Conservation (phyloP, 257 asterid genomes). For the Plantago ovata region DNA sequence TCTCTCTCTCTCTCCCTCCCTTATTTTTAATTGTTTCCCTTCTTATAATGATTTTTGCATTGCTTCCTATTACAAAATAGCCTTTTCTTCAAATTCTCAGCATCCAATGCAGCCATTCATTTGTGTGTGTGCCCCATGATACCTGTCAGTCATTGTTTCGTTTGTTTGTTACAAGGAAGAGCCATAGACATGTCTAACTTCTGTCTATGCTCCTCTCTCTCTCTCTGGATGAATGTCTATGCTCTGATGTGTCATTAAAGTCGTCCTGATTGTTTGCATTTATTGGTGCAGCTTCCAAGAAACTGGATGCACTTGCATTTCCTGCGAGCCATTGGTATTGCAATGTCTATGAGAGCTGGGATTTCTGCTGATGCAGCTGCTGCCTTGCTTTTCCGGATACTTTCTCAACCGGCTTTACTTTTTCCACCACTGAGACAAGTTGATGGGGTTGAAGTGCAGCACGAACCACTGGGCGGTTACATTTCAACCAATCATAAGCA, state of each 20-base stretch:
- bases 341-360: conserved; percentile 99
- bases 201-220: no score
- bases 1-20: no score
- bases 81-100: no score
- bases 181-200: no score
- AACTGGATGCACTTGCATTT: conserved; percentile 99
- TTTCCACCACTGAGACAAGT: conserved; percentile 94
- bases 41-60: no score
- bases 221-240: background rate
- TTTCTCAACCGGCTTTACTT: conserved; percentile 94
- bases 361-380: conserved; percentile 98
- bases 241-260: conserved; percentile 2
- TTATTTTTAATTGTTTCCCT: no score
- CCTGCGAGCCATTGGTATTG: conserved; percentile 93
- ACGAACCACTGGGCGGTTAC: conserved; percentile 51
- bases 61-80: no score
- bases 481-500: conserved; percentile 59
- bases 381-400: conserved; percentile 94
- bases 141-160: no score
- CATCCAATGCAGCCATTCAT: no score
- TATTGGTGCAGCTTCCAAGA: conserved; percentile 77
- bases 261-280: conserved; percentile 28
- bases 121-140: no score
- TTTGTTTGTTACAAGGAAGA: background rate
- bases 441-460: conserved; percentile 81